phyloP scores from a whole-genome alignment of 306 rosid genomes.

The Castanea sativa region DNA sequence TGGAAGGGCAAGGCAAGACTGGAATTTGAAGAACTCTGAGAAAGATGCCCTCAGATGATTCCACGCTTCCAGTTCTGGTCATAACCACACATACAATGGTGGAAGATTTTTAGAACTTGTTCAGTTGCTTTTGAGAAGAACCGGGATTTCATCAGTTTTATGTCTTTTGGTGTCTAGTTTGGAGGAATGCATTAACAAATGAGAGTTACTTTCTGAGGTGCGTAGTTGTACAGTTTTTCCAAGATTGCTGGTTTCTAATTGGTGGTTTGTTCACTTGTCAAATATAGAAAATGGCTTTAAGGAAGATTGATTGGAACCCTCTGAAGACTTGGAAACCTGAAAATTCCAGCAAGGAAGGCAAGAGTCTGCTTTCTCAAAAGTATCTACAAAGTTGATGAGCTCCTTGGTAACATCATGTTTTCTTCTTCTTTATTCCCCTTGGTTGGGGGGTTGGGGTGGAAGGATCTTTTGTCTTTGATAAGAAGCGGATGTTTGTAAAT shows the following conservation, averaged over 20 bases:
- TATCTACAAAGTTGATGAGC: constrained; percentile 2
- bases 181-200: constrained; percentile 29
- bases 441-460: too few relatives aligned
- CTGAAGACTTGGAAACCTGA: not conserved
- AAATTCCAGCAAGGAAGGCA: constrained; percentile 22
- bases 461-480: not conserved
- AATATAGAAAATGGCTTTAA: not conserved
- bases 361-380: constrained; percentile 21
- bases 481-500: not conserved
- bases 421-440: not conserved
- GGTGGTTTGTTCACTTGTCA: constrained; percentile 16
- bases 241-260: constrained; percentile 16
- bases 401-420: constrained; percentile 14
- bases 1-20: constrained; percentile 5
- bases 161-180: not conserved
- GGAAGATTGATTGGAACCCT: constrained; percentile 11
- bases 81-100: constrained; percentile 3
- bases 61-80: constrained; percentile 5
- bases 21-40: constrained; percentile 14
- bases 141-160: not conserved
- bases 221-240: constrained; percentile 21
- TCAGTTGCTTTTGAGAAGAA: constrained; percentile 6
- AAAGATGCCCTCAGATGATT: constrained; percentile 16
- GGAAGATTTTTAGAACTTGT: constrained; percentile 20
- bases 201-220: constrained; percentile 10